Evolutionary conservation across 768 basidiomycete genomes (phyloP), one percentile per base, ranked within the genome.

Genomic region (Ramaria sp.): DNA sequence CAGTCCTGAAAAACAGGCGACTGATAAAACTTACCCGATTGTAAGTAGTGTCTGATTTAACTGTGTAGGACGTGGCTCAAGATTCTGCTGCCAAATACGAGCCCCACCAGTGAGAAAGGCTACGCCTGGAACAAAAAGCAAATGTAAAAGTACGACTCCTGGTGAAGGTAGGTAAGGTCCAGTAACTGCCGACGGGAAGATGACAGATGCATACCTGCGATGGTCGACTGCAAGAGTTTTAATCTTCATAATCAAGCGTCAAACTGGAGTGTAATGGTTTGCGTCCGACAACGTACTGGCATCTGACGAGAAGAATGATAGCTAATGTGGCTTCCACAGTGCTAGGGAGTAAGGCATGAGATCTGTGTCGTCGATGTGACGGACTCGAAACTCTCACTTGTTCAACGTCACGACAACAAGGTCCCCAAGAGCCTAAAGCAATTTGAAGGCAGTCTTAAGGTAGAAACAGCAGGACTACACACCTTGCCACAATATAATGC

Each of bases 101-200:
- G 79, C 81, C 46, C 86, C 86, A 22, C 86, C 86, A 1, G 78
- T 77, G n/a, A 88, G 72, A 65, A 88, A 88, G 0, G 85, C 74
- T 4, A 77, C 73, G 2, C 86, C 86, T 0, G 86, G 86, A 45
- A 88, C 73, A 13, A 89, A 75, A 0, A 89, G 74, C 0, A 88
- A 73, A 65, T 86, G 86, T 10, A 89, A 73, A n/a, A 89, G 68
- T 6, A 87, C 75, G 7, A 89, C 86, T 17, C 86, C 83, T 81
- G 58, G 7, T 3, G 10, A 42, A 53, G 20, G 30, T 7, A 10
- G 7, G 19, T 43, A 53, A 30, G 27, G 12, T 41, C 20, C 51
- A 38, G 20, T 55, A 38, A 3, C 13, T 37, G 13, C 37, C 15
- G 12, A 7, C 17, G 17, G 43, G 19, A 41, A 57, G 30, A 51